Evolutionary conservation across 2,329 filamentous ascomycete genomes (phyloP), one percentile per base, ranked within the genome.

Genomic region (Pseudogymnoascus sp.): DNA sequence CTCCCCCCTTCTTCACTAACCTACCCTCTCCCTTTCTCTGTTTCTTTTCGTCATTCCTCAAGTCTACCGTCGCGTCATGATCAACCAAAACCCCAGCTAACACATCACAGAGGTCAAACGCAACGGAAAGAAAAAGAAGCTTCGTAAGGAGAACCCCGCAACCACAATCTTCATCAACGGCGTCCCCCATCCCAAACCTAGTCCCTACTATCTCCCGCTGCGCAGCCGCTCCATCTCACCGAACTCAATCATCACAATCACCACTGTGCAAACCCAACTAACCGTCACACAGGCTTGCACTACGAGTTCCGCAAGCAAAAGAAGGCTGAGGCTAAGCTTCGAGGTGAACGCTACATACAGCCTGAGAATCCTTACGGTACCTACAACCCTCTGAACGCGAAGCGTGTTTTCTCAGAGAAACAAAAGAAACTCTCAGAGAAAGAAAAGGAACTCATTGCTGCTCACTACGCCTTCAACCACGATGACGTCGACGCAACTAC

Each of bases 401-500:
- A 53, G 13, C 44, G 15, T 3, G 44, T 11, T 6, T 1, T 31
- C 23, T 7, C 23, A 11, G 23, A 53, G 46, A 29, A 53, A 53
- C n/a, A 17, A 7, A 53, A 29, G 46, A 15, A 53, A 53, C 3
- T 23, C 26, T 7, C 23, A 11, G 23, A 53, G 46, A 29, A 53
- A 53, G 26, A 17, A 7, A 53, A 29, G 46, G 26, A 53, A 53
- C 3, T 23, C 26, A 15, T 7, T 53, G 46, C 9, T 31, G 1
- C 2, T 53, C 46, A 53, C 26, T n/a, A 10, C 46, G 15, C 23
- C 26, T 9, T 29, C 60, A 62, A 17, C 19, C 90, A 53, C 46
- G 4, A 53, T 53, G 46, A 31, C 91, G 88, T 83, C 88, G 50
- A 89, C 88, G 64, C 88, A 90, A 77, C 82, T 91, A 63, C 82